These are phyloP conservation scores for Acer saccharum DNA, from an alignment of 345 rosid species.

Conservation along the genomic window DNA sequence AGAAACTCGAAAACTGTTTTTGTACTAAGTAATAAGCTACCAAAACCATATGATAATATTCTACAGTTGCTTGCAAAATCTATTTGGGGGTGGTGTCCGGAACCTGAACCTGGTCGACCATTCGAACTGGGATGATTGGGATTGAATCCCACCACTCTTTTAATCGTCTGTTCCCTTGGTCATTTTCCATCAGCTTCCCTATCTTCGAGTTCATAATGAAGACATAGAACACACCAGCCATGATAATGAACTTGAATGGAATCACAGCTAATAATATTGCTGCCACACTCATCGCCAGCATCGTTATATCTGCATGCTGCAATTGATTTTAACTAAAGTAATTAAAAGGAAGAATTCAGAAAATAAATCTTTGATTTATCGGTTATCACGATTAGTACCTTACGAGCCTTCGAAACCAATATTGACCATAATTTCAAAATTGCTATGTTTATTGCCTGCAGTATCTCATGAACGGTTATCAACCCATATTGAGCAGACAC, in stretches of 20 bases:
- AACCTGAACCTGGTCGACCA: constrained; percentile 28
- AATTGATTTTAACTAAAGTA: not conserved
- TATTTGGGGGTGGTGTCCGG: constrained; percentile 7
- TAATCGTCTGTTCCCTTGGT: constrained; percentile 60
- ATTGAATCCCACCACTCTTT: constrained; percentile 96
- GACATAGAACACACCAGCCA: constrained; percentile 33
- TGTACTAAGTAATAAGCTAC: not conserved
- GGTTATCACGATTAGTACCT: constrained; percentile 41
- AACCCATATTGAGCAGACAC: constrained; percentile 78
- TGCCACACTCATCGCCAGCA: constrained; percentile 42
- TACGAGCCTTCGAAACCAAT: constrained; percentile 52
- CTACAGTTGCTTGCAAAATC: not conserved
- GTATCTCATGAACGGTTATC: constrained; percentile 48
- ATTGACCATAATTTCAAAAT: constrained; percentile 75
- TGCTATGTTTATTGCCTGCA: constrained; percentile 58
- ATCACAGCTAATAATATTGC: constrained; percentile 57
- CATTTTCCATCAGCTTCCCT: constrained; percentile 44
- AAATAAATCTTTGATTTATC: not conserved
- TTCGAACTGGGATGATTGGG: constrained; percentile 66
- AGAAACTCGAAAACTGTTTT: not conserved
- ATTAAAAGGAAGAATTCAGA: not conserved
- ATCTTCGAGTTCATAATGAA: constrained; percentile 51
- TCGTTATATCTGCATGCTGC: constrained; percentile 72
- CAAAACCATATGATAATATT: not conserved
- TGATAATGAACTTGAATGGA: constrained; percentile 57